Conservation (phyloP, 2,329 filamentous ascomycete genomes). For the Ceratocystis alfenasii region DNA sequence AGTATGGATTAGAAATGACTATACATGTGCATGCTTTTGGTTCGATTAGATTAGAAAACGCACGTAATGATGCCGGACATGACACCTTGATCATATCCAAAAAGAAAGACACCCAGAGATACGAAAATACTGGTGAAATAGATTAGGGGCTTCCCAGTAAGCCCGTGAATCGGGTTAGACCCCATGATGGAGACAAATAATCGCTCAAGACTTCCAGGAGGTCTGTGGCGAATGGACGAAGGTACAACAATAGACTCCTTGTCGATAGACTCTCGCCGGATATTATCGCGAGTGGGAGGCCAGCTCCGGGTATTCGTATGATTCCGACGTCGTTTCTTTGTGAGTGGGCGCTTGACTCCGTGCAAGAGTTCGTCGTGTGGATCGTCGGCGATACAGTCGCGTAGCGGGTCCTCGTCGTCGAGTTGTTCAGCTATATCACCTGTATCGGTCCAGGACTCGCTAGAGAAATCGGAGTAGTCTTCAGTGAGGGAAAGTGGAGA, state of each 20-base stretch:
- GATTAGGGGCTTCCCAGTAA: constrained; percentile 91
- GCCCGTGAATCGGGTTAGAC: constrained; percentile 66
- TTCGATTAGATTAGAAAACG: constrained; percentile 26
- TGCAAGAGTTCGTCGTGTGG: constrained; percentile 51
- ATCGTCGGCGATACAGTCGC: constrained; percentile 54
- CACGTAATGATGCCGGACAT: constrained; percentile 67
- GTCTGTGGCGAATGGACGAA: constrained; percentile 45
- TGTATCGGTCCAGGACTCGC: constrained; percentile 74
- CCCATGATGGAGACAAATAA: constrained; percentile 78
- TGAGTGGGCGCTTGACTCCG: constrained; percentile 37
- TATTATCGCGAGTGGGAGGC: background rate
- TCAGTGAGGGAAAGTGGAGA: constrained; percentile 23
- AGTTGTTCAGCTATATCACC: constrained; percentile 90
- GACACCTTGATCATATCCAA: constrained; percentile 81
- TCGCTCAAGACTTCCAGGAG: constrained; percentile 54
- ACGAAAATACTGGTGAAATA: constrained; percentile 93
- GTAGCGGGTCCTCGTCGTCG: constrained; percentile 70
- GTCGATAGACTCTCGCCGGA: constrained; percentile 33
- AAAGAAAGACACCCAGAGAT: constrained; percentile 74
- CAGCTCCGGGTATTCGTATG: constrained; percentile 41
- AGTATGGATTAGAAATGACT: background rate
- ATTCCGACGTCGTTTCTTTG: constrained; percentile 27
- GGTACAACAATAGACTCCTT: constrained; percentile 80
- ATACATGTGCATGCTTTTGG: background rate
- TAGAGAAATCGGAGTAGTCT: constrained; percentile 48